Evolutionary conservation across 2,329 filamentous ascomycete genomes (phyloP), one percentile per base, ranked within the genome.

Genomic region (Dothideomycetidae sp.): DNA sequence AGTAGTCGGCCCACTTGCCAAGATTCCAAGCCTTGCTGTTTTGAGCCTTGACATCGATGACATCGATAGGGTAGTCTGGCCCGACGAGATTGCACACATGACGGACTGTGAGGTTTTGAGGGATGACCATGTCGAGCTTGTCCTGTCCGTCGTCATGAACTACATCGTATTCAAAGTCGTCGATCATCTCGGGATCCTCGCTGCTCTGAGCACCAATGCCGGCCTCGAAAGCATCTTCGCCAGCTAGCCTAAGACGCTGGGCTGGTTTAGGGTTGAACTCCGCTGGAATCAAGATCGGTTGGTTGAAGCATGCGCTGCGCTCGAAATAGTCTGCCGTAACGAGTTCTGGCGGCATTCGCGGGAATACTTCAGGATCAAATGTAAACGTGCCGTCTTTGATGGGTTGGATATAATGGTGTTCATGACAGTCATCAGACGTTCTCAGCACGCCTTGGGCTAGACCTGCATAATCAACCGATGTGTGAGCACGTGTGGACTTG

Each of bases 41-140:
- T 46, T 80, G 75, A 5, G 73, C 73, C 49, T 79, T 78, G 42
- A 80, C 75, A 51, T 80, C 74, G 37, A 80, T 78, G 19, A 80
- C 75, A 40, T 77, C 73, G 5, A 78, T 64, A 31, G 66, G 64
- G 49, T 75, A 71, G 31, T 75, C 70, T 3, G 66, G 66, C 0
- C 75, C 75, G 44, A 76, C 75, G 17, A 79, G 59, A 45, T 79
- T 70, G 30, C 70, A 69, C 14, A 79, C 74, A 36, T 68, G 63
- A 18, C 71, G 67, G 18, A 80, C 74, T 1, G 73, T 79, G 31
- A 80, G 58, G 19, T 68, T 68, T 45, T 70, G 59, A 2, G 75
- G 75, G 44, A 80, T 76, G 16, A 79, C 70, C 75, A 80, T 79
- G 46, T 73, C 75, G 15, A 80, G 58, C 41, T 65, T 64, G 51